Conservation (phyloP, 495 filamentous ascomycete species). For the Talaromyces borbonicus region DNA sequence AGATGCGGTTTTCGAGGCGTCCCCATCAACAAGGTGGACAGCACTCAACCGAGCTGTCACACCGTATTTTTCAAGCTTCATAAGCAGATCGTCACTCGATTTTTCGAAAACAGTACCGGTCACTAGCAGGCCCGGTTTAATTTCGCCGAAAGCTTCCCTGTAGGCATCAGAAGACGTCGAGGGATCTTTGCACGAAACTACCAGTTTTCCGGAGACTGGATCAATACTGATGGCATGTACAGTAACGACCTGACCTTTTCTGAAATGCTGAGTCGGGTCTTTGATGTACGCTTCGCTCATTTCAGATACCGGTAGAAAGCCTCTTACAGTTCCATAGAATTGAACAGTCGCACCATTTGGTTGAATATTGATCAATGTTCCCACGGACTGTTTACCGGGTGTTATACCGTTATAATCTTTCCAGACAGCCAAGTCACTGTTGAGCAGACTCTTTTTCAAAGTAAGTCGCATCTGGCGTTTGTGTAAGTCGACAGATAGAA, state of each 20-base stretch:
- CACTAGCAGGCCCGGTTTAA: conserved; percentile 61
- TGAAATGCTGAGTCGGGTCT: conserved; percentile 82
- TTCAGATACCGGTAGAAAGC: conserved; percentile 82
- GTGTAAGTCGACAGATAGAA: conserved; percentile 67
- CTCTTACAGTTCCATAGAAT: conserved; percentile 75
- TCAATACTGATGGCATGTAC: conserved; percentile 76
- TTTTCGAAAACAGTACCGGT: conserved; percentile 77
- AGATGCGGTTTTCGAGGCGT: conserved; percentile 58
- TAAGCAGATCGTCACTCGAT: conserved; percentile 62
- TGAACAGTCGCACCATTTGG: conserved; percentile 78
- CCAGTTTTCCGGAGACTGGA: conserved; percentile 55
- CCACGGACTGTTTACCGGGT: conserved; percentile 64
- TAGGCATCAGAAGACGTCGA: conserved; percentile 64
- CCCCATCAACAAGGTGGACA: conserved; percentile 75
- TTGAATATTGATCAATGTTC: conserved; percentile 74
- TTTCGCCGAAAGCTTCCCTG: conserved; percentile 59
- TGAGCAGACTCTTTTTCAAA: conserved; percentile 86
- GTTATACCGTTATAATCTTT: conserved; percentile 60
- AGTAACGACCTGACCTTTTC: conserved; percentile 79
- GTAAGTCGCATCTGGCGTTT: conserved; percentile 80
- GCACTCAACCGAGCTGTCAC: conserved; percentile 66
- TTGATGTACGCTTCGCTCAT: conserved; percentile 97
- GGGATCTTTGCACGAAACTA: conserved; percentile 89
- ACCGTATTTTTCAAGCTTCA: conserved; percentile 61
- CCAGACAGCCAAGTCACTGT: conserved; percentile 69